A percentile compares a stretch with the other conserved stretches of the same genome.
These are phyloP conservation scores for Diphasiastrum complanatum DNA, from an alignment of 83 land plant genomes.

Conservation along the genomic window DNA sequence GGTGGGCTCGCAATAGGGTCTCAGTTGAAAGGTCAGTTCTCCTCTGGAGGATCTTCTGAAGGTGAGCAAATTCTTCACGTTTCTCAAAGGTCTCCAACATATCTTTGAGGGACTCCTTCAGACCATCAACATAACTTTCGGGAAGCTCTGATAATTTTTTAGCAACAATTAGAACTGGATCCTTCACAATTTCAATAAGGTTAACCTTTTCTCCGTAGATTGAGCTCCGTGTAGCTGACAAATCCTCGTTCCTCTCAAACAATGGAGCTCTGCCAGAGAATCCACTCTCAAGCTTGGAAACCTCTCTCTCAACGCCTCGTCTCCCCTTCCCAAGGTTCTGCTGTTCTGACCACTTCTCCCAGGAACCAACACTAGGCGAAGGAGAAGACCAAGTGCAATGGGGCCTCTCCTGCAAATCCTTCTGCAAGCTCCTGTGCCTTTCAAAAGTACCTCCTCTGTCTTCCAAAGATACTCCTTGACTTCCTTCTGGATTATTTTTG, in stretches of 20 bases:
- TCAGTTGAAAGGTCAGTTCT: conserved; percentile 68
- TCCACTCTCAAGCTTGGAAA: background rate
- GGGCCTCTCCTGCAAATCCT: background rate
- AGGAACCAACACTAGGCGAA: background rate
- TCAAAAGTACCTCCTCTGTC: background rate
- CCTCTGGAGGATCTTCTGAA: conserved; percentile 55
- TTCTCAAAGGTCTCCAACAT: conserved; percentile 46
- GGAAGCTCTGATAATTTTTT: conserved; percentile 63
- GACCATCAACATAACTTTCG: conserved; percentile 45
- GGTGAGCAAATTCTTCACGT: conserved; percentile 50
- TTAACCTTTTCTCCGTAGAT: conserved; percentile 20
- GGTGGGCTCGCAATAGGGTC: conserved; percentile 47
- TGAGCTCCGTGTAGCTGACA: conserved; percentile 1
- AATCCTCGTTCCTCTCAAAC: background rate
- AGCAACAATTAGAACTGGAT: conserved; percentile 65
- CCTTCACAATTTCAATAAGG: conserved; percentile 61
- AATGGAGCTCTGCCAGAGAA: background rate
- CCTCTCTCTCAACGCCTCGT: background rate
- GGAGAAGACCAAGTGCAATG: too few relatives aligned
- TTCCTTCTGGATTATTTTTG: background rate
- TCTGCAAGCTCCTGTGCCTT: background rate
- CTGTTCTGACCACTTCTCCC: background rate
- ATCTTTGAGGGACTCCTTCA: conserved; percentile 47
- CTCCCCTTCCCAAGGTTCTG: background rate
- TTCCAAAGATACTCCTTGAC: background rate